A percentile compares a stretch with the other conserved stretches of the same genome.
These are phyloP conservation scores for Helicocarpus griseus DNA, from an alignment of 2,329 filamentous ascomycete species.

Conservation along the genomic window DNA sequence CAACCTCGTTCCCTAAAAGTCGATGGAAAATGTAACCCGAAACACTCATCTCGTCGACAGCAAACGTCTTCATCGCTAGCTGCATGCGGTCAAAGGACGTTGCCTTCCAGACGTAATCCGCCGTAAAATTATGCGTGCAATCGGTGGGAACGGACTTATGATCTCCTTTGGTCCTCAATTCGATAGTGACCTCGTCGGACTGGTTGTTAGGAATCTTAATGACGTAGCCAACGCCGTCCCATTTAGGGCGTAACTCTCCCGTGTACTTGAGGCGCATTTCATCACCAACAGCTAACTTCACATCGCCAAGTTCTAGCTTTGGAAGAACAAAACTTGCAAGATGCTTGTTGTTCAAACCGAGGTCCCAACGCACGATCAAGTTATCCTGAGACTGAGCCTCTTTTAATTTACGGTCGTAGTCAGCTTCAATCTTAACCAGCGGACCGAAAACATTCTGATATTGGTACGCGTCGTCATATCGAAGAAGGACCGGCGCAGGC, in stretches of 20 bases:
- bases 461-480: conserved; percentile 95
- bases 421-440: conserved; percentile 96
- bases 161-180: conserved; percentile 86
- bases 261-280: conserved; percentile 98
- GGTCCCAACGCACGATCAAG: conserved; percentile 88
- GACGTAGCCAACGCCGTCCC: conserved; percentile 97
- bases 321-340: conserved; percentile 90
- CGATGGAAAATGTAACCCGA: conserved; percentile 99
- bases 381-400: conserved; percentile 96
- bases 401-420: conserved; percentile 98
- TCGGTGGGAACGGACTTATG: conserved; percentile 95
- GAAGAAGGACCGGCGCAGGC: conserved; percentile 79
- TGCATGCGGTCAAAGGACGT: conserved; percentile 99
- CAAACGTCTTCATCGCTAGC: conserved; percentile 97
- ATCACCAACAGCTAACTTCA: conserved; percentile 94
- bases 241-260: conserved; percentile 79
- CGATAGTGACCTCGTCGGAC: conserved; percentile 92
- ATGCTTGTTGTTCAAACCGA: conserved; percentile 94
- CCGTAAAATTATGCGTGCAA: conserved; percentile 94
- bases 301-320: conserved; percentile 94
- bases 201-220: conserved; percentile 99
- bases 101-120: conserved; percentile 98
- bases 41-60: conserved; percentile 94
- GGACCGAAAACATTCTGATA: conserved; percentile 99
- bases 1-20: conserved; percentile 87